Percentiles rank a stretch among this genome's conserved stretches.
These are phyloP conservation scores for Sextonia rubra DNA, from an alignment of 164 flowering plant genomes.

Conservation along the genomic window DNA sequence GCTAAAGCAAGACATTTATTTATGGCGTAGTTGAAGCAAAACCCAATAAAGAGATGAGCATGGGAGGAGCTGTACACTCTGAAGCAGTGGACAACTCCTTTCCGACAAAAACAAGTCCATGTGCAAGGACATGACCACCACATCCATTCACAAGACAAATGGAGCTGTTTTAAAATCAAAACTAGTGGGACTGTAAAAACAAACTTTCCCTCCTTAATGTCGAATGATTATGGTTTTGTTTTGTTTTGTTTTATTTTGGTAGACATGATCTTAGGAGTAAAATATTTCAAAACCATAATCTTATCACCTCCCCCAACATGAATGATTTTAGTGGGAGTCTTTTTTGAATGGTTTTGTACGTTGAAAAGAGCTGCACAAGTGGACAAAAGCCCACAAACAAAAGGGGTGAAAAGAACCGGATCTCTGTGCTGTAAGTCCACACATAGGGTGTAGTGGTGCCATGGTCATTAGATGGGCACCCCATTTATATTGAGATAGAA, in stretches of 20 bases:
- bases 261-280: conserved; percentile 6
- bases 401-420: not conserved
- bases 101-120: conserved; percentile 21
- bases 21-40: conserved; percentile 31
- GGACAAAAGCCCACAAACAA: not conserved
- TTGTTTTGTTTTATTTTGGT: conserved; percentile 16
- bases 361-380: not conserved
- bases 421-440: conserved; percentile 5
- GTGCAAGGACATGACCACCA: not conserved
- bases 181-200: conserved; percentile 15
- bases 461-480: not conserved
- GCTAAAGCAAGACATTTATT: conserved; percentile 19
- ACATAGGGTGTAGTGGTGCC: not conserved
- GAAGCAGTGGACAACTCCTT: conserved; percentile 17
- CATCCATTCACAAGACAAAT: not conserved
- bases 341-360: conserved; percentile 4
- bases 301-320: conserved; percentile 14
- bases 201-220: conserved; percentile 12
- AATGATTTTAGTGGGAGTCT: conserved; percentile 1
- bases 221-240: conserved; percentile 21
- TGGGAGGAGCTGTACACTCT: conserved; percentile 9
- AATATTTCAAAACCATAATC: conserved; percentile 8
- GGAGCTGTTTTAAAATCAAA: too few relatives aligned
- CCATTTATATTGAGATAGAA: not conserved
- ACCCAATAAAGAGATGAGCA: conserved; percentile 15